Percentiles rank a stretch among this genome's conserved stretches.
Conservation (phyloP, 140 eudicot genomes). For the Anethum foeniculum region DNA sequence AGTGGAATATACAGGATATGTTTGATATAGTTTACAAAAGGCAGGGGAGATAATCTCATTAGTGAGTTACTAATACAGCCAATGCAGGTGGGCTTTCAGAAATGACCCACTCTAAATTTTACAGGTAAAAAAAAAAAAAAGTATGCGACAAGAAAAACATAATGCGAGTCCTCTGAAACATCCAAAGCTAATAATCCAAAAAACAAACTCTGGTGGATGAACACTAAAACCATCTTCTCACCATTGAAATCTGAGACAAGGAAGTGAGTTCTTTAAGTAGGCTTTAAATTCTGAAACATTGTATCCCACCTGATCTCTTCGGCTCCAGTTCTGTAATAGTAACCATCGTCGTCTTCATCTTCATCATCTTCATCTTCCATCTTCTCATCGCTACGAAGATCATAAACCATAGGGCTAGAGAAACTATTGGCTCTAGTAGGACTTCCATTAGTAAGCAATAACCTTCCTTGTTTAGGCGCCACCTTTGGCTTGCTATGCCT, state of each 20-base stretch:
- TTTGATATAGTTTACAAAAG: background rate
- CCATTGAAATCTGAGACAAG: conserved; percentile 24
- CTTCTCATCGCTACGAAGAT: conserved; percentile 29
- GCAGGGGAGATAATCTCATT: conserved; percentile 18
- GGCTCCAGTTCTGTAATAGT: conserved; percentile 45
- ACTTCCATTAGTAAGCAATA: conserved; percentile 63
- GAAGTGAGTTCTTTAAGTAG: conserved; percentile 32
- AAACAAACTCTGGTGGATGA: conserved; percentile 28
- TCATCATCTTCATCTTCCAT: conserved; percentile 29
- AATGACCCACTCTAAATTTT: conserved; percentile 13
- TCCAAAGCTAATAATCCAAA: background rate
- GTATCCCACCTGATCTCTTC: conserved; percentile 86
- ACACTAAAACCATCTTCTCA: conserved; percentile 42
- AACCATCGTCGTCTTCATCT: conserved; percentile 22
- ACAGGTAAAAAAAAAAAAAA: background rate
- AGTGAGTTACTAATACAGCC: conserved; percentile 12
- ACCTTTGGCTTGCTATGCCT: conserved; percentile 36
- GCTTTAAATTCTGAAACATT: conserved; percentile 82
- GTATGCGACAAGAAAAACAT: background rate
- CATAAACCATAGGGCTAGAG: conserved; percentile 45
- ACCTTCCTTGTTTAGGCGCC: conserved; percentile 33
- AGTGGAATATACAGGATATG: background rate
- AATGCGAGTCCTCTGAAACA: conserved; percentile 12
- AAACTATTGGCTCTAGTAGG: conserved; percentile 36
- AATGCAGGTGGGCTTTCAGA: background rate